These are phyloP conservation scores for Heterobasidion annosum DNA, from an alignment of 1,284 basidiomycete species.

Conservation along the genomic window DNA sequence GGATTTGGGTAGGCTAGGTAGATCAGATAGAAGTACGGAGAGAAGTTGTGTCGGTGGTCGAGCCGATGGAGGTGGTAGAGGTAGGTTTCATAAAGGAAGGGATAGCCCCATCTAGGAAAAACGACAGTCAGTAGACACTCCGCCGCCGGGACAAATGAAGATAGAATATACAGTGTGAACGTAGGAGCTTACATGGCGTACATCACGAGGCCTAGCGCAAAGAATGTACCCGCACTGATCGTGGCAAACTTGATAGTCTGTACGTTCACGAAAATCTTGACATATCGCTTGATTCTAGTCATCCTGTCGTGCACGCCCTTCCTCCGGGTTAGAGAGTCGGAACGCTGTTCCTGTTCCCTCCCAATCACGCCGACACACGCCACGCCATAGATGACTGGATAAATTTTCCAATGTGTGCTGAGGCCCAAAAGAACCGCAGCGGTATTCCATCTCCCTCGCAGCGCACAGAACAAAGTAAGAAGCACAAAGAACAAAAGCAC, in stretches of 20 bases:
- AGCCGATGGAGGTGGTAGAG: conserved; percentile 87
- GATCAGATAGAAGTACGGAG: conserved; percentile 92
- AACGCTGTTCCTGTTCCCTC: conserved; percentile 8
- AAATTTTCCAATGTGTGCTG: conserved; percentile 92
- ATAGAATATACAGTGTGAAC: neutral
- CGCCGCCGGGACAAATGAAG: conserved; percentile 2
- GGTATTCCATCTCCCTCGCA: conserved; percentile 42
- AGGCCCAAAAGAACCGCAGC: conserved; percentile 72
- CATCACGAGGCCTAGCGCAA: conserved; percentile 54
- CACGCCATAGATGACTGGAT: conserved; percentile 86
- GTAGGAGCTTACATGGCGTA: conserved; percentile 66
- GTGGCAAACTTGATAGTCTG: conserved; percentile 61
- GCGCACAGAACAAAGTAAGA: conserved; percentile 54
- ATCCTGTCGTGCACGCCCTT: neutral
- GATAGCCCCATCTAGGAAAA: conserved; percentile 76
- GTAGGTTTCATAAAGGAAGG: conserved; percentile 89
- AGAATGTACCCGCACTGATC: conserved; percentile 64
- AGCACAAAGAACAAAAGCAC: conserved; percentile 80
- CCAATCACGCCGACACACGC: conserved; percentile 66
- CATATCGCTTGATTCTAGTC: conserved; percentile 17
- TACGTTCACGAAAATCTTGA: conserved; percentile 38
- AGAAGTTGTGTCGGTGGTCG: conserved; percentile 98
- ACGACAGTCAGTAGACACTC: conserved; percentile 4
- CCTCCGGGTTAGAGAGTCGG: neutral
- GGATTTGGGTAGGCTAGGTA: conserved; percentile 66